Evolutionary conservation across 495 filamentous ascomycete species (phyloP).

Genomic region (Chaetomium fimeti): DNA sequence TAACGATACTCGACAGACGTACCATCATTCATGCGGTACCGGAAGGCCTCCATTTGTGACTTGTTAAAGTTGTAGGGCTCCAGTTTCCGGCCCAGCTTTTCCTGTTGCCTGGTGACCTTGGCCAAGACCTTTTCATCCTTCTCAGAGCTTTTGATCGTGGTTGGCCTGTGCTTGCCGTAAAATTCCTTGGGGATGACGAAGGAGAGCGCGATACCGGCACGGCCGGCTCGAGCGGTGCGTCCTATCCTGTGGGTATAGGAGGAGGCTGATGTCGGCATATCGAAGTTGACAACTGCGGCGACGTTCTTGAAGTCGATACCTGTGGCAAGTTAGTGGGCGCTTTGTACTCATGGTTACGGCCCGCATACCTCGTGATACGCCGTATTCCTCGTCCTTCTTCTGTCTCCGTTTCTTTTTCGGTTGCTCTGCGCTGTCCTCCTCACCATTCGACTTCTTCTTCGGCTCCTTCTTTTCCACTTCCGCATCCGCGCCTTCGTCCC

Average conservation of each 20-base stretch:
- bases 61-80: constrained; percentile 93
- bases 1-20: constrained; percentile 1
- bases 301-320: constrained; percentile 94
- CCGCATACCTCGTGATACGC: constrained; percentile 70
- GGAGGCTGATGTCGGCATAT: constrained; percentile 82
- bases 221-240: constrained; percentile 85
- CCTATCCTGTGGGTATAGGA: constrained; percentile 95
- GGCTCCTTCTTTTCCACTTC: constrained; percentile 35
- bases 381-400: constrained; percentile 73
- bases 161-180: constrained; percentile 87
- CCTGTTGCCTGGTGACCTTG: constrained; percentile 69
- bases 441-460: constrained; percentile 26
- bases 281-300: constrained; percentile 93
- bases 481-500: constrained; percentile 53
- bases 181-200: constrained; percentile 81
- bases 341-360: too few relatives aligned
- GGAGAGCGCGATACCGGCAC: constrained; percentile 89
- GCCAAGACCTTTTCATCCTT: constrained; percentile 80
- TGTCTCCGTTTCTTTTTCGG: constrained; percentile 39
- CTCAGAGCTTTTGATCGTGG: constrained; percentile 63
- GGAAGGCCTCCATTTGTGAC: constrained; percentile 85
- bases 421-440: constrained; percentile 24
- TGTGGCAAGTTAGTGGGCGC: neutral
- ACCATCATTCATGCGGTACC: constrained; percentile 92
- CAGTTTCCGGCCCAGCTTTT: constrained; percentile 70